A percentile compares a stretch with the other conserved stretches of the same genome.
Evolutionary conservation across 164 flowering plant genomes (phyloP).

Genomic region (Annona squamosa): DNA sequence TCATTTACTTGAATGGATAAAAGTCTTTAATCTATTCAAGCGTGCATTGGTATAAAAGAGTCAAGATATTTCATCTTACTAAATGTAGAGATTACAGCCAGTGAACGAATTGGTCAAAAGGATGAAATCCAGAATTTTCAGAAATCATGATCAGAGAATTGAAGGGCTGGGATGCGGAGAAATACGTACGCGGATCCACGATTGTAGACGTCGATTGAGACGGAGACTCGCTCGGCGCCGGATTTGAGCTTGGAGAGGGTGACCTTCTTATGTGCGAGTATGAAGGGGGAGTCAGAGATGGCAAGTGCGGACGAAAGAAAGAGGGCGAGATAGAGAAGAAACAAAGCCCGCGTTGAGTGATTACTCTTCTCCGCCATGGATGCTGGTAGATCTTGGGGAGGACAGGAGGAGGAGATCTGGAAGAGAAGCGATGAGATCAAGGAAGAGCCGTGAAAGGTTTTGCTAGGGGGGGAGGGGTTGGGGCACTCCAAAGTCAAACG

Average conservation of each 20-base stretch:
- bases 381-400: background rate
- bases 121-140: background rate
- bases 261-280: slow-evolving; percentile 91
- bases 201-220: slow-evolving; percentile 83
- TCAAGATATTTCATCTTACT: background rate
- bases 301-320: slow-evolving; percentile 27
- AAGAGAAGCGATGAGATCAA: background rate
- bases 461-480: too few species aligned
- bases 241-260: slow-evolving; percentile 62
- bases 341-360: background rate
- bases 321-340: slow-evolving; percentile 3
- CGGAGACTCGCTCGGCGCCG: slow-evolving; percentile 73
- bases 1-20: too few species aligned
- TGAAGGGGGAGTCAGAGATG: slow-evolving; percentile 60
- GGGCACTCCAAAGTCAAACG: too few species aligned
- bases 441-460: background rate
- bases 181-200: slow-evolving; percentile 65
- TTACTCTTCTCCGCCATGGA: background rate
- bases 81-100: too few species aligned
- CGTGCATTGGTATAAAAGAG: background rate
- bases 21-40: background rate
- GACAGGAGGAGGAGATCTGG: background rate
- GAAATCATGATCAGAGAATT: background rate
- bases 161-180: background rate
- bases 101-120: background rate